These are phyloP conservation scores for Pyracantha coccinea DNA, from an alignment of 331 rosid genomes.

Conservation along the genomic window DNA sequence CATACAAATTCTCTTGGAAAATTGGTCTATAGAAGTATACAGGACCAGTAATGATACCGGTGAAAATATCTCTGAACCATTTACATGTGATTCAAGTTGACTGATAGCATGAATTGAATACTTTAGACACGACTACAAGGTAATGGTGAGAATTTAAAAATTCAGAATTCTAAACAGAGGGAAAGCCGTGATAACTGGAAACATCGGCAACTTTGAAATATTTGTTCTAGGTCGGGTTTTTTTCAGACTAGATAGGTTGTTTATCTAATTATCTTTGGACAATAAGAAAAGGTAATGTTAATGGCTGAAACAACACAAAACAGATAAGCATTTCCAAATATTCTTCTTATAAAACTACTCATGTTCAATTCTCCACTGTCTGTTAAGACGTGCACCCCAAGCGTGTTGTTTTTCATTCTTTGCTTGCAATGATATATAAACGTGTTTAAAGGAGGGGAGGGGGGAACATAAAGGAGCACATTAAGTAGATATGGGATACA, in stretches of 20 bases:
- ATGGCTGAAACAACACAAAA: neutral
- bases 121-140: neutral
- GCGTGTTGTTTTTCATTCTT: neutral
- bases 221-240: neutral
- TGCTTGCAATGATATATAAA: neutral
- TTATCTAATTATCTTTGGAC: neutral
- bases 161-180: too few species aligned
- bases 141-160: neutral
- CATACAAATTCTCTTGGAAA: neutral
- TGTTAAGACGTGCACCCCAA: neutral
- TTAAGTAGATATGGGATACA: slow-evolving; percentile 4
- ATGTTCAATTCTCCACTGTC: neutral
- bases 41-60: neutral
- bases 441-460: neutral
- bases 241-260: neutral
- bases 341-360: neutral
- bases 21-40: neutral
- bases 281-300: neutral
- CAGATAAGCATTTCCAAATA: neutral
- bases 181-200: neutral
- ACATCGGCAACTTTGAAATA: neutral
- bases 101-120: neutral
- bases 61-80: neutral
- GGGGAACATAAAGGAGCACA: neutral
- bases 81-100: neutral